phyloP scores from a whole-genome alignment of 306 rosid species.

The Pueraria montana region DNA sequence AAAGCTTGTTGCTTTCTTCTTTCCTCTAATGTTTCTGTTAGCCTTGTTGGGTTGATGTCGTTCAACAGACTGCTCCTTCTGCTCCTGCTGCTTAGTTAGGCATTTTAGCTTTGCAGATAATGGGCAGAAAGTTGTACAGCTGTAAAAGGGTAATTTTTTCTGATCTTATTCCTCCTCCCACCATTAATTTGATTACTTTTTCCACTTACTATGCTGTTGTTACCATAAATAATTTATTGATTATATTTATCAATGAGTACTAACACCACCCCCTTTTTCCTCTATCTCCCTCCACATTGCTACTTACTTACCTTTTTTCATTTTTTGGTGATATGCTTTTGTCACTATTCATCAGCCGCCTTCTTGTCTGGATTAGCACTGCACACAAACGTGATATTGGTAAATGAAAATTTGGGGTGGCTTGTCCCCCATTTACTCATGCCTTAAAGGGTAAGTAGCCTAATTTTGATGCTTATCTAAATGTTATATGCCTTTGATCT shows the following conservation, averaged over 20 bases:
- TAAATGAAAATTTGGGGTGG: conserved; percentile 7
- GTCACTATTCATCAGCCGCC: conserved; percentile 55
- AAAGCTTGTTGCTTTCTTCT: conserved; percentile 55
- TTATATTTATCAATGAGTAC: conserved; percentile 39
- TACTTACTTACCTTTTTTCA: background rate
- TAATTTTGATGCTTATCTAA: background rate
- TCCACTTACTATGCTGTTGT: conserved; percentile 15
- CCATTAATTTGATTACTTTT: conserved; percentile 30
- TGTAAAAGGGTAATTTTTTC: conserved; percentile 56
- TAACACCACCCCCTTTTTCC: background rate
- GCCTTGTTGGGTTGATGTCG: conserved; percentile 60
- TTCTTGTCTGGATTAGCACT: conserved; percentile 59
- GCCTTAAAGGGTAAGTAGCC: conserved; percentile 16
- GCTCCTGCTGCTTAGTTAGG: conserved; percentile 64
- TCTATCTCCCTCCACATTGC: background rate
- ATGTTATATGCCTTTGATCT: background rate
- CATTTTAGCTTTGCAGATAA: conserved; percentile 78
- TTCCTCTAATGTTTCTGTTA: conserved; percentile 56
- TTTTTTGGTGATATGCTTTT: conserved; percentile 28
- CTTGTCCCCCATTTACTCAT: conserved; percentile 20
- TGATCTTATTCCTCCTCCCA: conserved; percentile 31
- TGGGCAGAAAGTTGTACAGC: conserved; percentile 65
- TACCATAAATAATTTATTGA: conserved; percentile 31
- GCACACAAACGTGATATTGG: conserved; percentile 49
- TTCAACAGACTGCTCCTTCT: conserved; percentile 48